Evolutionary conservation across 257 asterid genomes (phyloP), one percentile per base, ranked within the genome.

Genomic region (Ophiorrhiza pumila): DNA sequence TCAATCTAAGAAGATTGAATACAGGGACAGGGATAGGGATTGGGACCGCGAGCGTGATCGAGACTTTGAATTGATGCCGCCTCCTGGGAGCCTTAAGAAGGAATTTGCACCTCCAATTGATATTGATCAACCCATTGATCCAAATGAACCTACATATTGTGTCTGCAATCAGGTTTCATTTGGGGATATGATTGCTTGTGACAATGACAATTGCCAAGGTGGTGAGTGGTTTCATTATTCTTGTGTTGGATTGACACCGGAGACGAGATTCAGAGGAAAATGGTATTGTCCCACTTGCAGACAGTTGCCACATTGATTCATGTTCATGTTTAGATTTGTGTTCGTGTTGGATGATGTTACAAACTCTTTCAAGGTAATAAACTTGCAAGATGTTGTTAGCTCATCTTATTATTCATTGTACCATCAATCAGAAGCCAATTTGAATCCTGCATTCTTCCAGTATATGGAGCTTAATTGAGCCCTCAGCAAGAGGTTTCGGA

Each of bases 211-310:
- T 43, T 95, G 99, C 85, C 97, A 90, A 89, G 99, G 98, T 41
- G 99, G 99, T 18, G 99, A 95, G 79, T 95, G 99, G 99, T 95
- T 95, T 75, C 99, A 95, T 80, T 95, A 95, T 71, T 79, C 96
- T n/a, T 95, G 99, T 69, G 99, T 95, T 46, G 73, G 73, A 50
- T 68, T 68, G 35, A 68, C 73, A 27, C 97, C 96, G 0, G 99
- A 95, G 89, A 95, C 99, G 2, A 86, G 97, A 80, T 68, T 68
- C 18, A 49, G 47, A 68, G 62, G 97, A 17, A 95, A 90, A 91
- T 95, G 99, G 99, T 95, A 86, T 74, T 95, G 99, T 71, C 99
- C 99, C 15, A 90, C 97, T 59, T 95, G 99, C 87, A 86, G 86
- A 72, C 89, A 84, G 49, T 73, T 80, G 68, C 82, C 47, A 12